These are phyloP conservation scores for Alliaria petiolata DNA, from an alignment of 345 rosid genomes.

Conservation along the genomic window DNA sequence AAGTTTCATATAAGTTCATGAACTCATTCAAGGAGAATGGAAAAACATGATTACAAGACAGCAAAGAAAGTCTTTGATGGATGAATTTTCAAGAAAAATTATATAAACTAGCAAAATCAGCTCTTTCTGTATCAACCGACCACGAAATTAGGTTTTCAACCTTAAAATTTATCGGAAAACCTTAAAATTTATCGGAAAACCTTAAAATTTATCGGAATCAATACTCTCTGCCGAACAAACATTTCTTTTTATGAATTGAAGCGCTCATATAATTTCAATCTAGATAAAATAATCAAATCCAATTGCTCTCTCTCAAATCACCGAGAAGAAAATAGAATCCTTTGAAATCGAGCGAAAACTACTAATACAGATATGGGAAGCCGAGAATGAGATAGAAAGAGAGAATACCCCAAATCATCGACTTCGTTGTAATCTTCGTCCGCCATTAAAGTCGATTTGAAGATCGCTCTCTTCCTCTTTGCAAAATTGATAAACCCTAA, in stretches of 20 bases:
- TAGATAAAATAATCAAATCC: neutral
- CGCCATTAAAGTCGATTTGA: slow-evolving; percentile 45
- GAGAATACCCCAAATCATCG: slow-evolving; percentile 57
- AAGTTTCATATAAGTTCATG: neutral
- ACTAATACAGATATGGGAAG: neutral
- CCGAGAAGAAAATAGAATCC: neutral
- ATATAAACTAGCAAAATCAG: too few species aligned
- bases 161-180: neutral
- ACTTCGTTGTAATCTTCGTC: slow-evolving; percentile 73
- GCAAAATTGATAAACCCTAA: slow-evolving; percentile 15
- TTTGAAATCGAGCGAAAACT: neutral
- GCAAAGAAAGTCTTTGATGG: neutral
- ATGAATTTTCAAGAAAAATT: too few species aligned
- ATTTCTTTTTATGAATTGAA: neutral
- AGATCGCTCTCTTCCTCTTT: neutral
- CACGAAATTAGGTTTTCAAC: neutral
- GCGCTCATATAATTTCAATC: neutral
- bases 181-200: too few species aligned
- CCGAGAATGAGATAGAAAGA: neutral
- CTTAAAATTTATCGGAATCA: neutral
- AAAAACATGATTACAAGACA: neutral
- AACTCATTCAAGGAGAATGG: neutral
- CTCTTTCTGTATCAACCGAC: neutral
- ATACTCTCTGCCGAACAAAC: neutral
- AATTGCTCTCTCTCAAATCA: neutral